A percentile compares a stretch with the other conserved stretches of the same genome.
These are phyloP conservation scores for Erysiphe neolycopersici DNA, from an alignment of 2,329 filamentous ascomycete species.

Conservation along the genomic window DNA sequence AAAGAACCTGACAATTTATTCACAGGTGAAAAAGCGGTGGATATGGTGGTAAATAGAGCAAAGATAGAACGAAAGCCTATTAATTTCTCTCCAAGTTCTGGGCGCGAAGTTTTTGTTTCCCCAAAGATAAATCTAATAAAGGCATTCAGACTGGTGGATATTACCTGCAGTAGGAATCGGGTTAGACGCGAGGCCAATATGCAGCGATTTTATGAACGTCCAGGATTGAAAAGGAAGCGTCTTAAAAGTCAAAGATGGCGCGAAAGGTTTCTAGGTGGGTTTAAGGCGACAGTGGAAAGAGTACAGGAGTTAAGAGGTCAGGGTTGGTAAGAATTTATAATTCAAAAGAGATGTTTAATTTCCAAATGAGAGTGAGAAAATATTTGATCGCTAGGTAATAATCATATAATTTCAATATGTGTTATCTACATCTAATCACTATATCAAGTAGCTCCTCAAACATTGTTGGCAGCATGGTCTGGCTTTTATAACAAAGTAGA, in stretches of 20 bases:
- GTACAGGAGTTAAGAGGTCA: conserved; percentile 47
- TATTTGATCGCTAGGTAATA: too few relatives aligned
- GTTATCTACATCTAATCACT: too few relatives aligned
- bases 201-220: conserved; percentile 50
- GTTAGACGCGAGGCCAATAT: conserved; percentile 25
- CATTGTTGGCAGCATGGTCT: too few relatives aligned
- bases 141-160: conserved; percentile 15
- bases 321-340: conserved; percentile 34
- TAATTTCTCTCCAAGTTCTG: conserved; percentile 8
- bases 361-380: too few relatives aligned
- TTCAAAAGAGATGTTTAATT: too few relatives aligned
- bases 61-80: conserved; percentile 2
- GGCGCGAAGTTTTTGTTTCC: conserved; percentile 6
- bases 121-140: conserved; percentile 8
- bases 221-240: conserved; percentile 53
- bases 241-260: conserved; percentile 42
- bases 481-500: too few relatives aligned
- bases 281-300: conserved; percentile 33
- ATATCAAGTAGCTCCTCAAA: too few relatives aligned
- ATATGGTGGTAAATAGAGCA: not conserved
- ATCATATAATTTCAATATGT: too few relatives aligned
- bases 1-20: too few relatives aligned
- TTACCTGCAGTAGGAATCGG: conserved; percentile 24
- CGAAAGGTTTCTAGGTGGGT: conserved; percentile 38
- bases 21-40: too few relatives aligned